Evolutionary conservation across 495 filamentous ascomycete species (phyloP), one percentile per base, ranked within the genome.

Genomic region (Penicillium flavigenum): DNA sequence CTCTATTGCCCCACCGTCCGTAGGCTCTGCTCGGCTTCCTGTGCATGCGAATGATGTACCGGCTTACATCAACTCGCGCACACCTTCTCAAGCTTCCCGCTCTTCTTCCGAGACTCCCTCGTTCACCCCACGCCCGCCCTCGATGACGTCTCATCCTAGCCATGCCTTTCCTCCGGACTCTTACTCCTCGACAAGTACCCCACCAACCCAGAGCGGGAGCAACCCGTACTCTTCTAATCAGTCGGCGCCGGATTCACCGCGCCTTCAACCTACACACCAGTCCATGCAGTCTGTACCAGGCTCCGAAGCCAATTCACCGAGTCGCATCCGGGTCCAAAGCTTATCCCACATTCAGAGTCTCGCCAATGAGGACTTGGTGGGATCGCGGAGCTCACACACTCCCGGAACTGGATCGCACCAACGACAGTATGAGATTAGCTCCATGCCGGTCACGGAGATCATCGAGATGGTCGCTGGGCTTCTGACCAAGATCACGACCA

Each of bases 401-500:
- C 71, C 79, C 26, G 75, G 82, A 36, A 83, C 87, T 64, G 68
- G 65, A 46, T 39, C 62, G 7, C 70, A 73, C 4, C 70, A 74
- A n/a, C 78, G 79, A 53, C 79, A 82, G 53, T 99, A 96, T 70
- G 94, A 98, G 72, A 98, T 99, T 60, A 97, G 92, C 73, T 88
- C 86, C 50, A 99, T 99, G 94, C 93, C 95, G 48, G 94, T 98
- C 59, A 83, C 84, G 50, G 95, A 99, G 62, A 92, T 99, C 63
- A 99, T 99, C 72, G 95, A 99, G 73, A 99, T 99, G 95, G 95
- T 99, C 7, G 94, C 94, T 5, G 93, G 91, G n/a, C 85, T 99
- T 39, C 78, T 99, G 56, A 96, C 95, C 9, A 98, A 98, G 73
- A 99, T 99, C 61, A 97, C 94, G 5, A 92, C 90, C 3, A 96